Base-by-base conservation (phyloP, 2,329 filamentous ascomycete species). In the Nannizzia gypsea region DNA sequence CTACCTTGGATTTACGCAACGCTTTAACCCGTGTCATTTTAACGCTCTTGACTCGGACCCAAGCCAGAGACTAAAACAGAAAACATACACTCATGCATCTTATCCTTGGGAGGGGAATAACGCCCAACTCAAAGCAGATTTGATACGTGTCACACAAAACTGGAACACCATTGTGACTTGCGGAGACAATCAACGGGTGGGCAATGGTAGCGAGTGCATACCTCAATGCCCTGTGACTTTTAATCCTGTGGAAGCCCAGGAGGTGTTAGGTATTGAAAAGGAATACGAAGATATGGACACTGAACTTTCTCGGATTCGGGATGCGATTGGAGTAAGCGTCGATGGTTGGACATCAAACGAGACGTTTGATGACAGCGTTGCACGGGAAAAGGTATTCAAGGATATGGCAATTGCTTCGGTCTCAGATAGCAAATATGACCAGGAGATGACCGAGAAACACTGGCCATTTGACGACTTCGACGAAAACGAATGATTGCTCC, bases 401-500 rank as follows among this genome's bases (percentile, higher is more conserved):
- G 28, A 42, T 38, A 24, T 34, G 36, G 34, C 4, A 36, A 20
- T 59, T 34, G 60, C 28, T 17, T 36, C 57, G 1, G 34, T 52
- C 38, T 24, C 26, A 5, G 59, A 61, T 15, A 54, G 56, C 26
- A 17, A 36, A 46, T 22, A 6, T 24, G 24, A 42, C 2, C 34
- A 44, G 36, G 31, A 31, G 36, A 61, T 59, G 60, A 56, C 50
- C 8, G 57, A 61, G 57, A 50, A 58, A 36, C 56, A 61, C 56
- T 59, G 60, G 60, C 57, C 57, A 9, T 56, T 61, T 56, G 60
- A 59, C 50, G 57, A 61, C 31, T 56, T 26, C 11, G 46, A 61
- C 26, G 60, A 61, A 28, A 36, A 59, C 26, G 56, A 61, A 34
- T 60, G 58, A n/a, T 6, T 52, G 15, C 52, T 15, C 3, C 9